Evolutionary conservation across 371 early-diverging fungal genomes (phyloP).

Genomic region (Lichtheimia hyalospora): DNA sequence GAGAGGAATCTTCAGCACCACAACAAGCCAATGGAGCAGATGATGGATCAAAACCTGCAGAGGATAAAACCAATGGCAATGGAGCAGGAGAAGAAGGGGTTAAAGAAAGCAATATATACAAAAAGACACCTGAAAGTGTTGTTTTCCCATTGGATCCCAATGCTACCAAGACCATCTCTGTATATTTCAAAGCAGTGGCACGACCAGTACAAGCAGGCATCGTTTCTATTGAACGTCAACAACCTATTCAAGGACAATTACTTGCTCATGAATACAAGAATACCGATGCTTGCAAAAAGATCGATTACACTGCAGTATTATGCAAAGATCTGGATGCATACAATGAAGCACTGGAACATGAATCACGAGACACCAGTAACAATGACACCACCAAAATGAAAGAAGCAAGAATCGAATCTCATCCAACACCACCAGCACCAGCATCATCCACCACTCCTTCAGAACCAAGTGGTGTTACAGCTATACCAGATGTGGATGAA

Average conservation of each 20-base stretch:
- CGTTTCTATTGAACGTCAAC: neutral
- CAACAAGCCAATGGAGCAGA: constrained; percentile 10
- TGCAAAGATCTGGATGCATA: constrained; percentile 45
- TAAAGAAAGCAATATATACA: constrained; percentile 52
- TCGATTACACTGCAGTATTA: constrained; percentile 59
- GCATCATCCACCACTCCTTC: neutral
- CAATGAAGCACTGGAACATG: constrained; percentile 27
- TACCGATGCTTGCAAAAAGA: constrained; percentile 81
- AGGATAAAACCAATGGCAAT: neutral
- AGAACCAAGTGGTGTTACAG: neutral
- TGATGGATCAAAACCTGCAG: neutral
- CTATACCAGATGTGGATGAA: constrained; percentile 5
- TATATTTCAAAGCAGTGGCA: constrained; percentile 53
- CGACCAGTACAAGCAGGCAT: constrained; percentile 23
- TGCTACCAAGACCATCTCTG: constrained; percentile 68
- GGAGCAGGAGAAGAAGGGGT: neutral
- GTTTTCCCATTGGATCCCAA: constrained; percentile 75
- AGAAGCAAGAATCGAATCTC: neutral
- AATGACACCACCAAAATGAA: neutral
- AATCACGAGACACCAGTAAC: constrained; percentile 9
- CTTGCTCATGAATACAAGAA: constrained; percentile 90
- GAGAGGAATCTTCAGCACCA: neutral
- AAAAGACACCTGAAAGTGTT: constrained; percentile 71
- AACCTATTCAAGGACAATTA: constrained; percentile 54
- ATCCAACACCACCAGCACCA: too few relatives aligned